A percentile compares a stretch with the other conserved stretches of the same genome.
phyloP scores from a whole-genome alignment of 1,139 yeast genomes.

The Candida glucosophila region DNA sequence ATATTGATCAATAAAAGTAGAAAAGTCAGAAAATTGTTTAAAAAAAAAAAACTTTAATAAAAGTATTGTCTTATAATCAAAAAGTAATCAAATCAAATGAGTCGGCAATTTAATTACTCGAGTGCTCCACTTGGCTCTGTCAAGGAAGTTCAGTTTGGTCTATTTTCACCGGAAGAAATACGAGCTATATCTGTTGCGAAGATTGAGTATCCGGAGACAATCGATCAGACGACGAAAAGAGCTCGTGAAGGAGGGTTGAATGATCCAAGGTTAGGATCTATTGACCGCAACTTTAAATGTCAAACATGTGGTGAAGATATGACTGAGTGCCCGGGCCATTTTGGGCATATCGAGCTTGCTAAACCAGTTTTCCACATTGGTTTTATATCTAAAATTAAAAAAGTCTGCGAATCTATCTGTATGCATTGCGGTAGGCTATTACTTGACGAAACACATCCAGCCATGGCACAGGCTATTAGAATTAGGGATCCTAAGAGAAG shows the following conservation, averaged over 20 bases:
- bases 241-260: slow-evolving; percentile 96
- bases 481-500: slow-evolving; percentile 93
- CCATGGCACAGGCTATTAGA: slow-evolving; percentile 81
- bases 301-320: slow-evolving; percentile 99
- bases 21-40: slow-evolving; percentile 2
- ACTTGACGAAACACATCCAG: slow-evolving; percentile 78
- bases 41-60: slow-evolving; percentile 1
- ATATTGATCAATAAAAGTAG: slow-evolving; percentile 2
- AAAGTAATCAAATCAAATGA: slow-evolving; percentile 17
- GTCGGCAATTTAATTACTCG: slow-evolving; percentile 78
- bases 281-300: slow-evolving; percentile 94
- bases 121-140: slow-evolving; percentile 96
- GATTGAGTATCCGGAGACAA: slow-evolving; percentile 95
- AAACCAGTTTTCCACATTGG: slow-evolving; percentile 98
- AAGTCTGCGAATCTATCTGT: slow-evolving; percentile 93
- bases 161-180: slow-evolving; percentile 94
- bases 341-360: slow-evolving; percentile 96
- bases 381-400: slow-evolving; percentile 85
- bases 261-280: slow-evolving; percentile 95
- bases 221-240: slow-evolving; percentile 92
- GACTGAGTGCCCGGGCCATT: slow-evolving; percentile 99
- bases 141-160: slow-evolving; percentile 97
- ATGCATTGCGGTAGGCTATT: slow-evolving; percentile 96
- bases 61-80: slow-evolving; percentile 1
- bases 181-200: slow-evolving; percentile 96